A percentile compares a stretch with the other conserved stretches of the same genome.
Conservation (phyloP, 139 green algal genomes). For the Chlorella sorokiniana region DNA sequence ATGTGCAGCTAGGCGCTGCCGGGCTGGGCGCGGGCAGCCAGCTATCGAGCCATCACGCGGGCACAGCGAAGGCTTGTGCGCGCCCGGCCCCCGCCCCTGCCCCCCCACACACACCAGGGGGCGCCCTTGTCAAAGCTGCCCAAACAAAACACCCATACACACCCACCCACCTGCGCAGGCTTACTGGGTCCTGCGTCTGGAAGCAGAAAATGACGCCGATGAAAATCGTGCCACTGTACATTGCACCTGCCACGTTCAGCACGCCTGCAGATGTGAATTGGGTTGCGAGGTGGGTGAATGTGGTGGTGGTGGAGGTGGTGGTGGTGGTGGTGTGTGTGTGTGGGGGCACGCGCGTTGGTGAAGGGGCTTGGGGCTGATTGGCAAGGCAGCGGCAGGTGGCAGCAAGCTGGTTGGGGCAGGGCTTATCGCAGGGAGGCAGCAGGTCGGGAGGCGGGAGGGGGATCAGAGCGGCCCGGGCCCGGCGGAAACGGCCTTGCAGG, state of each 20-base stretch:
- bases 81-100: too few species aligned
- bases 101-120: too few species aligned
- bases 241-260: background rate
- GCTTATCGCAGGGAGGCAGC: background rate
- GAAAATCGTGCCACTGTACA: background rate
- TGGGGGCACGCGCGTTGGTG: background rate
- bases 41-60: too few species aligned
- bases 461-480: too few species aligned
- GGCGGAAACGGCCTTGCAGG: too few species aligned
- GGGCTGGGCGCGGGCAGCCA: too few species aligned
- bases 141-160: background rate
- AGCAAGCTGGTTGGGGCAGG: background rate
- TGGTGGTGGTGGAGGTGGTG: background rate
- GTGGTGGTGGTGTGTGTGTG: background rate
- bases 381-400: background rate
- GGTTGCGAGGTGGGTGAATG: too few species aligned
- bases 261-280: conserved; percentile 13
- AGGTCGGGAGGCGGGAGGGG: conserved; percentile 10
- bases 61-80: too few species aligned
- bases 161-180: background rate
- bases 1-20: too few species aligned
- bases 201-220: background rate
- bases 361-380: too few species aligned
- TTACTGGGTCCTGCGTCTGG: background rate
- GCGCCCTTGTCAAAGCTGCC: too few species aligned